Evolutionary conservation across 1,139 yeast genomes (phyloP), one percentile per base, ranked within the genome.

Genomic region (Torulaspora pretoriensis): DNA sequence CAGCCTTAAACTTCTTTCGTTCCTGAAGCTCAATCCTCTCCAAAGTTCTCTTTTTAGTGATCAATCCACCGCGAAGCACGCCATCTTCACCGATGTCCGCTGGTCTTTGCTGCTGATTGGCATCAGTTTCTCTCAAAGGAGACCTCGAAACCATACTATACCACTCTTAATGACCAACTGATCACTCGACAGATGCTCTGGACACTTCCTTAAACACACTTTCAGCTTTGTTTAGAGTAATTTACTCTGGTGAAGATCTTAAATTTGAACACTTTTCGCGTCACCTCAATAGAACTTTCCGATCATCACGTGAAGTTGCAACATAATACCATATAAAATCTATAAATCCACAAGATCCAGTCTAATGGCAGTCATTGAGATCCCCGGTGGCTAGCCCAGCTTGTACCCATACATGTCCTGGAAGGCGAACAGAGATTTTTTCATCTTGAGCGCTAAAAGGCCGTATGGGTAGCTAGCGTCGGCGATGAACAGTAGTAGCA

Each of bases 51-150:
- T 56, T 58, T 45, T 55, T 59, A 4, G 38, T 25, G 13, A 34
- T 31, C 23, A 43, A 46, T 3, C 43, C 46, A 32, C 33, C 33
- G 9, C 40, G 32, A 36, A 34, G 29, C 22, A 33, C 36, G 35
- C 35, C 37, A 26, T 40, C 34, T 28, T 45, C 48, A 24, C 33
- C 30, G 23, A 39, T 32, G 13, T 43, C 49, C 29, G 29, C 28
- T 17, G 36, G 43, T 34, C 34, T 37, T 32, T 41, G 56, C 42
- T 51, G 53, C 35, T 51, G 41, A 43, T 63, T 63, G 3, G 65
- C 55, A 45, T 63, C 61, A 8, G 64, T 61, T 39, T 62, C 66
- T 44, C 58, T 61, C 46, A 64, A 46, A 8, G 67, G 67, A 10
- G 68, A 61, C 39, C 65, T 45, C 23, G 46, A 45, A 10, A 47